Base-by-base conservation (phyloP, 177 flowering plant species). In the Vitis hybrid region DNA sequence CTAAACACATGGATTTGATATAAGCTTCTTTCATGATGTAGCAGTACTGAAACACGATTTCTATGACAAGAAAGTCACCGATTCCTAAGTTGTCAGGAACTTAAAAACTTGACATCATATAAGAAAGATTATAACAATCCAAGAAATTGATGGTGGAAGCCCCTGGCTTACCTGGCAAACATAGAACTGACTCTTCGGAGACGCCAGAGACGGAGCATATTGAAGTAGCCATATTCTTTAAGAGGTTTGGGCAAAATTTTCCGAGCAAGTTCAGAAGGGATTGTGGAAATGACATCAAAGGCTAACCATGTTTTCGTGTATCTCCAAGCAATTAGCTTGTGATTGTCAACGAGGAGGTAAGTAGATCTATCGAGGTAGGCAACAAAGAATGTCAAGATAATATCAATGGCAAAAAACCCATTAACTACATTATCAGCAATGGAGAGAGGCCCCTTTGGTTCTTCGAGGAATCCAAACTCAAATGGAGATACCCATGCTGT, bases 401-500 rank as follows among this genome's bases (percentile, higher is more conserved):
- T 86, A 70, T 88, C 94, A 2, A 88, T 63, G 26, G 89, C 89
- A 29, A 86, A 90, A 34, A 90, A 71, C 14, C 70, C 86, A 72
- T 88, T 86, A 20, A 90, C 87, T 11, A 87, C 70, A 60, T 87
- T 86, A 59, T 91, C 94, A 1, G 68, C 29, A 18, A 82, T 76
- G 2, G 82, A 57, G 3, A 91, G 86, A 19, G 72, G 56, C 51
- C 75, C 74, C 2, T 10, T 31, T 3, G 89, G 83, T 31, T 53
- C 66, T 0, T 74, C 67, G 0, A 84, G 68, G 66, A 87, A 91
- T 10, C 94, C 94, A 61, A 89, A 89, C 65, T 91, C 94, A 69
- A 91, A 91, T 1, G 92, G 92, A 34, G 81, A 86, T 54, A 81
- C 87, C 94, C 97, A 89, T n/a, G 94, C 91, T 1, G 97, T 86